Evolutionary conservation across 2,329 filamentous ascomycete genomes (phyloP).

Genomic region (Fusarium longipes): DNA sequence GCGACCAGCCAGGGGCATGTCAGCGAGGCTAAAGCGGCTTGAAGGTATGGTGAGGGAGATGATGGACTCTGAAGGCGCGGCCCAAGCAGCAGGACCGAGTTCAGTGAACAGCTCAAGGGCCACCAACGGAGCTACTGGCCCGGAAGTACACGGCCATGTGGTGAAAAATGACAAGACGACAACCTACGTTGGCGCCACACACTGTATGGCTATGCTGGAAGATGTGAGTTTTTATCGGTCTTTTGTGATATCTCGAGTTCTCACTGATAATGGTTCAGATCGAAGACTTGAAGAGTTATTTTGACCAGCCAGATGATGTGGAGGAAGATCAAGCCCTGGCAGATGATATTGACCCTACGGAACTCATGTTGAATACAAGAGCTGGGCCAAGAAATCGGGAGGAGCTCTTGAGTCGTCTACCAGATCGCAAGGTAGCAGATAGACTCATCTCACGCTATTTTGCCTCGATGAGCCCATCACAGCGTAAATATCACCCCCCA

Average conservation of each 20-base stretch:
- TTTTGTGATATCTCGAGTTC: background rate
- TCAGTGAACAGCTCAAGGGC: background rate
- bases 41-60: slow-evolving; percentile 69
- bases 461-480: slow-evolving; percentile 62
- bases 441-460: slow-evolving; percentile 66
- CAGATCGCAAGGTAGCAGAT: slow-evolving; percentile 60
- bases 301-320: slow-evolving; percentile 59
- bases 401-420: slow-evolving; percentile 61
- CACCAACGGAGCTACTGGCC: slow-evolving; percentile 34
- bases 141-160: slow-evolving; percentile 54
- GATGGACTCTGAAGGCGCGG: slow-evolving; percentile 56
- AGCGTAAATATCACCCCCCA: slow-evolving; percentile 53
- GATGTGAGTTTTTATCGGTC: slow-evolving; percentile 59
- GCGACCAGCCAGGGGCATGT: slow-evolving; percentile 61
- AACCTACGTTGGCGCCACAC: slow-evolving; percentile 68
- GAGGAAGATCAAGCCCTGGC: slow-evolving; percentile 50
- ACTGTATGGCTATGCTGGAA: slow-evolving; percentile 70
- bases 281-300: slow-evolving; percentile 68
- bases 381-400: slow-evolving; percentile 55
- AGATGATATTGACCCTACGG: slow-evolving; percentile 54
- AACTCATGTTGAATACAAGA: slow-evolving; percentile 57
- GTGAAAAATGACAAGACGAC: slow-evolving; percentile 57
- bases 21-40: slow-evolving; percentile 64
- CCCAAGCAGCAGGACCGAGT: background rate
- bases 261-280: slow-evolving; percentile 56